These are phyloP conservation scores for Ottelia alismoides DNA, from an alignment of 106 monocot species.

Conservation along the genomic window DNA sequence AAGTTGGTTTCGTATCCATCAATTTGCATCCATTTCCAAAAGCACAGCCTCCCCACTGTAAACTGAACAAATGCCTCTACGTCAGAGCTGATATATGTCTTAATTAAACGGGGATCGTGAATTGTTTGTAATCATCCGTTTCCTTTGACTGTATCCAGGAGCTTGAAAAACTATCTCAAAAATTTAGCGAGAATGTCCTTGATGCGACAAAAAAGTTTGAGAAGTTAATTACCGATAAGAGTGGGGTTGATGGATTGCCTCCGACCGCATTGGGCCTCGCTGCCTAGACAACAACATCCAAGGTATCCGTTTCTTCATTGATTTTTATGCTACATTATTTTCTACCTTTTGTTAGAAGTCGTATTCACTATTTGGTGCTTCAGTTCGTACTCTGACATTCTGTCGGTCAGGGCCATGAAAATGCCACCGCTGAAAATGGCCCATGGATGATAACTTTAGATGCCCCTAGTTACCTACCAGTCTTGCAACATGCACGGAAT, in stretches of 20 bases:
- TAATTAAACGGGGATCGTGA: too few species aligned
- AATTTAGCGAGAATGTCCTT: slow-evolving; percentile 95
- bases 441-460: slow-evolving; percentile 96
- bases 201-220: slow-evolving; percentile 94
- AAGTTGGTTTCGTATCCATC: too few species aligned
- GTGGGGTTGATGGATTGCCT: slow-evolving; percentile 84
- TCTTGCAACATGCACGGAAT: slow-evolving; percentile 91
- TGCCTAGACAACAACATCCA: slow-evolving; percentile 70
- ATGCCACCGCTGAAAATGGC: slow-evolving; percentile 89
- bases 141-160: too few species aligned
- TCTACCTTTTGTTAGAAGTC: neutral
- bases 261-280: slow-evolving; percentile 79
- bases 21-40: too few species aligned
- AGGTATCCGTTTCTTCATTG: slow-evolving; percentile 50
- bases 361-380: neutral
- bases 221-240: slow-evolving; percentile 83
- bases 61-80: too few species aligned
- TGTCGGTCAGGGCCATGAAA: slow-evolving; percentile 99
- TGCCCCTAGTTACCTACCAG: slow-evolving; percentile 76
- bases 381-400: neutral
- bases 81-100: too few species aligned
- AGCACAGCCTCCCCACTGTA: too few species aligned
- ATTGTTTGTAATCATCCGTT: too few species aligned
- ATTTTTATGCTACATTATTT: too few species aligned
- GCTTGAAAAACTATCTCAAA: slow-evolving; percentile 76